These are phyloP conservation scores for Pyricularia grisea DNA, from an alignment of 2,329 filamentous ascomycete species.

Conservation along the genomic window DNA sequence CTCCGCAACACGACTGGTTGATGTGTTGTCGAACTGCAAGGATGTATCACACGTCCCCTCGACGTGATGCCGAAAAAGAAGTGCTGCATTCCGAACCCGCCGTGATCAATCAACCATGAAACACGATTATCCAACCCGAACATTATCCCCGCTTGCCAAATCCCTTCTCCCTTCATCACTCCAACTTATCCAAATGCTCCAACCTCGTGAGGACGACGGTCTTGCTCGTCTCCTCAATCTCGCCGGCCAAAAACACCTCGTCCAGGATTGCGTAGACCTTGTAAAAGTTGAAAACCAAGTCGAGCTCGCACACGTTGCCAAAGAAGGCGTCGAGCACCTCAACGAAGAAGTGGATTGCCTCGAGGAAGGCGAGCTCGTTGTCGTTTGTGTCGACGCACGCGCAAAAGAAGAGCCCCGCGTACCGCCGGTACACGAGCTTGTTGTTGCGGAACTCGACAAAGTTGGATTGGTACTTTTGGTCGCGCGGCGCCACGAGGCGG, in stretches of 20 bases:
- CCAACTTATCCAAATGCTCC: conserved; percentile 93
- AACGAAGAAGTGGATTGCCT: conserved; percentile 99
- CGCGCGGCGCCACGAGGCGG: conserved; percentile 90
- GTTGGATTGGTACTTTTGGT: conserved; percentile 99
- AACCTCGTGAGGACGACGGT: conserved; percentile 90
- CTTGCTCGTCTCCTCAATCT: conserved; percentile 98
- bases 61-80: too few relatives aligned
- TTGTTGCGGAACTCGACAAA: conserved; percentile 95
- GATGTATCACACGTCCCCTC: background rate
- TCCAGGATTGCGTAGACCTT: conserved; percentile 97
- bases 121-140: background rate
- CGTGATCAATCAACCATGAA: background rate
- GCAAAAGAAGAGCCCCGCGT: conserved; percentile 98
- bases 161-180: conserved; percentile 39
- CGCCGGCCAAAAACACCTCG: conserved; percentile 93
- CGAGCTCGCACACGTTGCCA: conserved; percentile 96
- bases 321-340: conserved; percentile 98
- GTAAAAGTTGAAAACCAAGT: conserved; percentile 76
- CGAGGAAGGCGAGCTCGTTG: conserved; percentile 92
- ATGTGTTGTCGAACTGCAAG: background rate
- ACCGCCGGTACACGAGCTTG: conserved; percentile 95
- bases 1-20: background rate
- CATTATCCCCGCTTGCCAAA: background rate
- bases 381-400: conserved; percentile 98
- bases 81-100: background rate